A percentile compares a stretch with the other conserved stretches of the same genome.
Evolutionary conservation across 352 stramenopile species (phyloP).

Genomic region (Globisporangium echinulatum): DNA sequence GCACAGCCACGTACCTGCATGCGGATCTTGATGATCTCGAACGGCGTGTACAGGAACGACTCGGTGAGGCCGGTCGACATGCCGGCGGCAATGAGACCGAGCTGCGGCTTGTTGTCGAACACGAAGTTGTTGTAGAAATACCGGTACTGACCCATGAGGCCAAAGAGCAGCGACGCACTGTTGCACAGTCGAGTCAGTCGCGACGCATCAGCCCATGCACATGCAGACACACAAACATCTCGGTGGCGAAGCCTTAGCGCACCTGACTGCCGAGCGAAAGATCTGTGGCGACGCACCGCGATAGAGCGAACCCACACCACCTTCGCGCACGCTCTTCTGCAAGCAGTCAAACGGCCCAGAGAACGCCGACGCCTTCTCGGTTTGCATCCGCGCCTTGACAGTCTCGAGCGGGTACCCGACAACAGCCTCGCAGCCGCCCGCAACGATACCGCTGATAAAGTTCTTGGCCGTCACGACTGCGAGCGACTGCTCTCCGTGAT

Average conservation of each 20-base stretch:
- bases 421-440: conserved; percentile 47
- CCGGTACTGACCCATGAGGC: conserved; percentile 67
- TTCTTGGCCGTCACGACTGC: conserved; percentile 51
- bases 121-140: conserved; percentile 65
- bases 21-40: conserved; percentile 70
- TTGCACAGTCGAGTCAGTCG: neutral
- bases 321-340: conserved; percentile 46
- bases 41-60: conserved; percentile 59
- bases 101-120: conserved; percentile 42
- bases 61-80: conserved; percentile 61
- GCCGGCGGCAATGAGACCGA: conserved; percentile 42
- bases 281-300: conserved; percentile 61
- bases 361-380: conserved; percentile 34
- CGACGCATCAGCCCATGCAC: neutral
- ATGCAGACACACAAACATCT: neutral
- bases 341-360: conserved; percentile 46
- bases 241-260: conserved; percentile 1
- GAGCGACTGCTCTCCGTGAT: conserved; percentile 27
- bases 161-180: conserved; percentile 60
- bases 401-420: conserved; percentile 66
- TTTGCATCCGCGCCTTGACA: conserved; percentile 66
- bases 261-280: conserved; percentile 62
- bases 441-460: conserved; percentile 54
- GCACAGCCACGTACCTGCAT: conserved; percentile 31
- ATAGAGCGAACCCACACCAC: conserved; percentile 53